phyloP scores from a whole-genome alignment of 768 basidiomycete genomes.

The Lentinula guzmanii region DNA sequence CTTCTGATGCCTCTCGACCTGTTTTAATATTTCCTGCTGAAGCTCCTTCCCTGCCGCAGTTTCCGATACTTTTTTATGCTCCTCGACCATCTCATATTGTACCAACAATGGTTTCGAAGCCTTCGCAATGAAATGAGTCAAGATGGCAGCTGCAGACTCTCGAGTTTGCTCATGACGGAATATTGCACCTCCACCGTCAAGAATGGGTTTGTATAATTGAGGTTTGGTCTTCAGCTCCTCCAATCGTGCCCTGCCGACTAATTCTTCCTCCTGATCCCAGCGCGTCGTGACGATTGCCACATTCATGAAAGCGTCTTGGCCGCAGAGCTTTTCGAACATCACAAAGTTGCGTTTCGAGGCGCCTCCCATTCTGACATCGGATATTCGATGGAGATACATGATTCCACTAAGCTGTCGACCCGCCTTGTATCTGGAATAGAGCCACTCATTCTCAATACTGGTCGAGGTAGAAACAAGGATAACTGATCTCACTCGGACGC shows the following conservation, averaged over 20 bases:
- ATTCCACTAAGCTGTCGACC: constrained; percentile 21
- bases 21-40: constrained; percentile 40
- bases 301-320: constrained; percentile 39
- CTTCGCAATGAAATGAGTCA: constrained; percentile 24
- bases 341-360: constrained; percentile 33
- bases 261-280: constrained; percentile 29
- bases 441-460: no score
- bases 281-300: constrained; percentile 45
- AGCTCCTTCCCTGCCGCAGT: constrained; percentile 52
- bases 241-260: constrained; percentile 27
- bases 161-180: constrained; percentile 25
- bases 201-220: constrained; percentile 31
- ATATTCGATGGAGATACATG: constrained; percentile 49
- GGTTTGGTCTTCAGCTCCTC: constrained; percentile 19
- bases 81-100: constrained; percentile 49
- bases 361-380: constrained; percentile 44
- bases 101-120: constrained; percentile 41
- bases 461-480: not conserved
- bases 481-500: constrained; percentile 10
- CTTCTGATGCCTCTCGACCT: constrained; percentile 37
- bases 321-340: constrained; percentile 46
- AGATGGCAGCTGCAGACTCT: constrained; percentile 20
- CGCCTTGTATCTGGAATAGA: not conserved
- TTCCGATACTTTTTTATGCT: constrained; percentile 39
- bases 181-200: constrained; percentile 32